These are phyloP conservation scores for Xylaria sp. DNA, from an alignment of 2,329 filamentous ascomycete species.

Conservation along the genomic window DNA sequence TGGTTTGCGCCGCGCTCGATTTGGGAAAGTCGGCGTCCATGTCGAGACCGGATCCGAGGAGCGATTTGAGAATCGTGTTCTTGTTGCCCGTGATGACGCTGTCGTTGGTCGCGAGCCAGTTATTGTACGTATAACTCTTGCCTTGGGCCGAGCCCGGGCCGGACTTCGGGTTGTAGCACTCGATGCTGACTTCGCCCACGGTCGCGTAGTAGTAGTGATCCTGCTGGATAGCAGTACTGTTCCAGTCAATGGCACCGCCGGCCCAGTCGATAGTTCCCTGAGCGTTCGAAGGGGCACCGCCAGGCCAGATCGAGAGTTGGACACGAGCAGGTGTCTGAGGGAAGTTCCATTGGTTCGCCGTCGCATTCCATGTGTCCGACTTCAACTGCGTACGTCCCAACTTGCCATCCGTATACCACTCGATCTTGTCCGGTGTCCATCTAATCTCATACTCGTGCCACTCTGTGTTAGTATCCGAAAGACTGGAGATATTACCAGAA, in stretches of 20 bases:
- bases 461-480: slow-evolving; percentile 66
- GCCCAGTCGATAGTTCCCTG: slow-evolving; percentile 87
- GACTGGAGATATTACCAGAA: slow-evolving; percentile 59
- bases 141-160: slow-evolving; percentile 63
- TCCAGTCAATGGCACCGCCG: slow-evolving; percentile 85
- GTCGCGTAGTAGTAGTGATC: slow-evolving; percentile 86
- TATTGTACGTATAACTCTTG: slow-evolving; percentile 71
- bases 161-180: slow-evolving; percentile 68
- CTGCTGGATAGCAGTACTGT: slow-evolving; percentile 69
- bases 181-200: slow-evolving; percentile 69
- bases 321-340: slow-evolving; percentile 89
- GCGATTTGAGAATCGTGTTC: slow-evolving; percentile 68
- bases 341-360: slow-evolving; percentile 74
- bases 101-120: slow-evolving; percentile 61
- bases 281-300: slow-evolving; percentile 71
- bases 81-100: slow-evolving; percentile 73
- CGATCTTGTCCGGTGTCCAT: slow-evolving; percentile 82
- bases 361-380: slow-evolving; percentile 79
- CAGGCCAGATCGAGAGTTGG: slow-evolving; percentile 94
- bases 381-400: slow-evolving; percentile 69
- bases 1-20: slow-evolving; percentile 32
- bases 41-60: slow-evolving; percentile 75
- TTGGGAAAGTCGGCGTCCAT: slow-evolving; percentile 43
- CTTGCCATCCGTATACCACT: slow-evolving; percentile 81
- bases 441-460: slow-evolving; percentile 89